A percentile compares a stretch with the other conserved stretches of the same genome.
These are phyloP conservation scores for Monosporozyma yasuniensis DNA, from an alignment of 805 yeast species.

Conservation along the genomic window DNA sequence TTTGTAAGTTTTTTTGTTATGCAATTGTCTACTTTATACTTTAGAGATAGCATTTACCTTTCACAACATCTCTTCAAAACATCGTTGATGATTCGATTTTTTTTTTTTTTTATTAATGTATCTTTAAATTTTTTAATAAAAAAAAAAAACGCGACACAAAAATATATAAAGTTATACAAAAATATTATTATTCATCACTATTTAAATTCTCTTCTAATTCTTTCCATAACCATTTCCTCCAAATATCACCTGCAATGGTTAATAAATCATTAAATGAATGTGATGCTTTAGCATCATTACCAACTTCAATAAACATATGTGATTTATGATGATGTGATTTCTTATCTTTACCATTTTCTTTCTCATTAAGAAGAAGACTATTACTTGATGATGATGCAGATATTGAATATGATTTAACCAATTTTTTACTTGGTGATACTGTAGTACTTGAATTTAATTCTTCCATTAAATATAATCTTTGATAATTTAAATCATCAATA, in stretches of 20 bases:
- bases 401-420: not conserved
- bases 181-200: conserved; percentile 4
- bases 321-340: not conserved
- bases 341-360: not conserved
- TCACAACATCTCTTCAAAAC: too few species aligned
- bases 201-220: conserved; percentile 40
- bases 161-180: not conserved
- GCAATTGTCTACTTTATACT: too few species aligned
- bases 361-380: not conserved
- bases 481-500: conserved; percentile 26
- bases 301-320: conserved; percentile 28
- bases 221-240: conserved; percentile 74
- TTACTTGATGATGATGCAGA: conserved; percentile 4
- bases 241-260: conserved; percentile 73
- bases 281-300: conserved; percentile 35
- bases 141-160: not conserved
- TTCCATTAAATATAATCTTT: conserved; percentile 16
- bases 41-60: too few species aligned
- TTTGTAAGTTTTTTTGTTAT: not conserved
- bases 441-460: conserved; percentile 1
- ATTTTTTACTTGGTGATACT: not conserved
- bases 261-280: conserved; percentile 67
- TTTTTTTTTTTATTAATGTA: not conserved
- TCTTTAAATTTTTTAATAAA: too few species aligned
- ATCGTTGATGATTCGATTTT: not conserved